phyloP scores from a whole-genome alignment of 164 flowering plant genomes.

The Sedum album region DNA sequence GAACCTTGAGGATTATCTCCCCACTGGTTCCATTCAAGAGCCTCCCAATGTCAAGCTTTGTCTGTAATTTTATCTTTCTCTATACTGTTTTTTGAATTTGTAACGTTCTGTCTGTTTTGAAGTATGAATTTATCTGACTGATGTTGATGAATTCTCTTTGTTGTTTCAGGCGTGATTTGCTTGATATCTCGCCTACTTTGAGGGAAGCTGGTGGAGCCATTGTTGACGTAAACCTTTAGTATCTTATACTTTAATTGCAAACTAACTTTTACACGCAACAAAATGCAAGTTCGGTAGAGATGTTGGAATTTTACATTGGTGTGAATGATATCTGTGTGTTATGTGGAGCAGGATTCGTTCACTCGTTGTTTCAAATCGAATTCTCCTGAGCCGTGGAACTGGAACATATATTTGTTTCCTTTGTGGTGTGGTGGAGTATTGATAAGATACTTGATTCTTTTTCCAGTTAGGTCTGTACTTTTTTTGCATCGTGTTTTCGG shows the following conservation, averaged over 20 bases:
- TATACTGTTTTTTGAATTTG: background rate
- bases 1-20: slow-evolving; percentile 77
- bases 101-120: slow-evolving; percentile 4
- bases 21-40: slow-evolving; percentile 54
- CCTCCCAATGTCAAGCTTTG: slow-evolving; percentile 61
- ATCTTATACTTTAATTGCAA: too few relatives aligned
- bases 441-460: slow-evolving; percentile 63
- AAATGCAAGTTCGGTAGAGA: slow-evolving; percentile 8
- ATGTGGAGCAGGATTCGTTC: slow-evolving; percentile 86
- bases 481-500: too few relatives aligned
- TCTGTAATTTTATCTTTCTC: slow-evolving; percentile 42
- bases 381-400: slow-evolving; percentile 97
- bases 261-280: too few relatives aligned
- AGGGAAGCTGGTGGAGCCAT: slow-evolving; percentile 96
- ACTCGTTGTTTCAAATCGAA: slow-evolving; percentile 96
- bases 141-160: too few relatives aligned
- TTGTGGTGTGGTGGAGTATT: slow-evolving; percentile 86
- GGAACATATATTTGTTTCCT: slow-evolving; percentile 89
- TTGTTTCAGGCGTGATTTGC: slow-evolving; percentile 61
- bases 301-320: too few relatives aligned
- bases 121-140: background rate
- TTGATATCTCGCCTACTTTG: slow-evolving; percentile 75
- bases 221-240: too few relatives aligned
- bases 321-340: too few relatives aligned
- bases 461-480: slow-evolving; percentile 42